Evolutionary conservation across 1,284 basidiomycete genomes (phyloP), one percentile per base, ranked within the genome.

Genomic region (Fistulinella cinereoalba): DNA sequence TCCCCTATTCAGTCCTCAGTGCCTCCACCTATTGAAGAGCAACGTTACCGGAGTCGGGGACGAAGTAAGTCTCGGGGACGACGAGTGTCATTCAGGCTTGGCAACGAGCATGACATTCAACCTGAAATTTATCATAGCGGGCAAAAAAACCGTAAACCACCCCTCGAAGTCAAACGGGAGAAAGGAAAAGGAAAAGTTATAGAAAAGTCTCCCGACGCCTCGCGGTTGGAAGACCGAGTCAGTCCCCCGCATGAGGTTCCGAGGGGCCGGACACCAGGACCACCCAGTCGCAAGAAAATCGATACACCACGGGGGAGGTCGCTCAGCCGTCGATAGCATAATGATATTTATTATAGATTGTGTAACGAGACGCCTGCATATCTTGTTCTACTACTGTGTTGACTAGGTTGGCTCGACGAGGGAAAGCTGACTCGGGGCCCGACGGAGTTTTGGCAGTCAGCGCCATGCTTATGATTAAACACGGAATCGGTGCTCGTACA

Each of bases 21-120:
- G 11, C 54, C 52, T 43, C 48, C 58, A 24, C 43, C 46, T 39
- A 8, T 44, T 4, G 55, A 66, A 50, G 61, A 56, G 36, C 49
- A 44, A 12, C 41, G 52, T 33, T 47, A 43, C 2, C 42, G 38
- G 23, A 50, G 46, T 47, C 59, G 44, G 37, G 60, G 47, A 40
- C 49, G 50, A 28, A 66, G 57, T 41, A 58, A 49, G 47, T 55
- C 64, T 32, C 46, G 53, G 24, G 64, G 49, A 28, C 58, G 64
- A 32, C 61, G 56, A 27, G 61, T 66, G n/a, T 66, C 61, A 6
- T 66, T 67, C 41, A 55, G 53, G 29, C 55, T 63, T 19, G 50
- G 56, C n/a, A 40, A 32, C 37, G 60, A 48, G 25, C 50, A 52
- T 18, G 36, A 32, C 24, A 13, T 29, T 11, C 44, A 46, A 31